A percentile compares a stretch with the other conserved stretches of the same genome.
phyloP scores from a whole-genome alignment of 257 asterid genomes.

The Solanum pennellii region DNA sequence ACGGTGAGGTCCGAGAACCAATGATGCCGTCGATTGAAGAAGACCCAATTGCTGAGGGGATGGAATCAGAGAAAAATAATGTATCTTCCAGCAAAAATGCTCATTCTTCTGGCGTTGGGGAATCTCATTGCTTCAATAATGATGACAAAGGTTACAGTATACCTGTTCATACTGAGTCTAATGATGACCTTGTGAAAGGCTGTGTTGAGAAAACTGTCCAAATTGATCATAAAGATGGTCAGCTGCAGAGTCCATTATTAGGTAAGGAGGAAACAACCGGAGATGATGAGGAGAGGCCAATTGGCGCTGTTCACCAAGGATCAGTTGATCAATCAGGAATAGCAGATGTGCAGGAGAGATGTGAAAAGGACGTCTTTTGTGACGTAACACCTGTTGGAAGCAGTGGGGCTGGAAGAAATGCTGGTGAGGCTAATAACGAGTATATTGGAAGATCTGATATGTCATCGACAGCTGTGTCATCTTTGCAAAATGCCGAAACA shows the following conservation, averaged over 20 bases:
- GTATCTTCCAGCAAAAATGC: constrained; percentile 10
- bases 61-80: constrained; percentile 8
- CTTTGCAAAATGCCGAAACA: constrained; percentile 33
- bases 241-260: constrained; percentile 12
- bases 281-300: constrained; percentile 18
- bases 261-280: constrained; percentile 18
- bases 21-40: constrained; percentile 15
- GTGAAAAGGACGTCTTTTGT: constrained; percentile 16
- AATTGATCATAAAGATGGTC: constrained; percentile 3
- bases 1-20: constrained; percentile 78
- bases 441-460: constrained; percentile 15
- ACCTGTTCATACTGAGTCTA: constrained; percentile 15
- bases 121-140: constrained; percentile 1
- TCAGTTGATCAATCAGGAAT: constrained; percentile 14
- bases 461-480: constrained; percentile 15
- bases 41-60: constrained; percentile 15
- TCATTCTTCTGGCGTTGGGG: constrained; percentile 14
- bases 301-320: constrained; percentile 13
- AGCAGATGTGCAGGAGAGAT: constrained; percentile 13
- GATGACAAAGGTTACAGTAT: constrained; percentile 13
- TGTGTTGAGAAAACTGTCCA: constrained; percentile 18
- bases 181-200: constrained; percentile 14
- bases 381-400: constrained; percentile 23
- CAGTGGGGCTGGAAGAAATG: constrained; percentile 13
- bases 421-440: constrained; percentile 22